phyloP scores from a whole-genome alignment of 345 rosid genomes.

The Euclidium syriacum region DNA sequence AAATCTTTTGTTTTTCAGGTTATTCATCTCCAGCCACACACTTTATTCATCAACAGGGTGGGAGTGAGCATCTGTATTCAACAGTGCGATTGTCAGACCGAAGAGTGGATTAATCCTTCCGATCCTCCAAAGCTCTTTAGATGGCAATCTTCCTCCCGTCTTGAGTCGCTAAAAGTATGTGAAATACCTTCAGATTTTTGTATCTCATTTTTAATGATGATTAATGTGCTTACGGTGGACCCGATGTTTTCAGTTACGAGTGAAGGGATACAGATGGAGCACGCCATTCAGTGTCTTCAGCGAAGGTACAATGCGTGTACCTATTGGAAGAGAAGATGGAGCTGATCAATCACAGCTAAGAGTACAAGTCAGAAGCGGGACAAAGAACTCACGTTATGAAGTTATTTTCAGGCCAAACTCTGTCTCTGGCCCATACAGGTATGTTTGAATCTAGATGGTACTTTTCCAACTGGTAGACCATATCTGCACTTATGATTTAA shows the following conservation, averaged over 20 bases:
- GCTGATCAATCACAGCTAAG: conserved; percentile 51
- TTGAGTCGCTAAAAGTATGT: conserved; percentile 74
- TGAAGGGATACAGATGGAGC: conserved; percentile 86
- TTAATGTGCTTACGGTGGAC: conserved; percentile 11
- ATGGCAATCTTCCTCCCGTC: conserved; percentile 67
- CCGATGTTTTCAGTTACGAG: conserved; percentile 49
- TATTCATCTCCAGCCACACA: conserved; percentile 86
- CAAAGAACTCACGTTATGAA: conserved; percentile 84
- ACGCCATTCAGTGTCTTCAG: conserved; percentile 65
- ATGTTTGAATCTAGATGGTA: neutral
- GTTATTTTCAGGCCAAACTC: conserved; percentile 85
- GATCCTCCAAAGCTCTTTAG: conserved; percentile 77
- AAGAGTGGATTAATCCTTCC: conserved; percentile 79
- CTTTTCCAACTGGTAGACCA: conserved; percentile 1
- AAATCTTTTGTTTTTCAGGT: conserved; percentile 48
- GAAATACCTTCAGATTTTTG: conserved; percentile 1
- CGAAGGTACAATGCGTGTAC: conserved; percentile 79
- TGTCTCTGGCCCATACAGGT: conserved; percentile 92
- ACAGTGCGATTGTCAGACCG: conserved; percentile 73
- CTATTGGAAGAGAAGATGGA: conserved; percentile 51
- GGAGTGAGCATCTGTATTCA: conserved; percentile 74
- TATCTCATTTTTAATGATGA: neutral
- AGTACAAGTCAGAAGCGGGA: conserved; percentile 85
- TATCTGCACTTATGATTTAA: neutral
- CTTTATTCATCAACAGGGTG: conserved; percentile 74